Evolutionary conservation across 352 stramenopile genomes (phyloP), one percentile per base, ranked within the genome.

Genomic region (Peronosclerospora sorghi): DNA sequence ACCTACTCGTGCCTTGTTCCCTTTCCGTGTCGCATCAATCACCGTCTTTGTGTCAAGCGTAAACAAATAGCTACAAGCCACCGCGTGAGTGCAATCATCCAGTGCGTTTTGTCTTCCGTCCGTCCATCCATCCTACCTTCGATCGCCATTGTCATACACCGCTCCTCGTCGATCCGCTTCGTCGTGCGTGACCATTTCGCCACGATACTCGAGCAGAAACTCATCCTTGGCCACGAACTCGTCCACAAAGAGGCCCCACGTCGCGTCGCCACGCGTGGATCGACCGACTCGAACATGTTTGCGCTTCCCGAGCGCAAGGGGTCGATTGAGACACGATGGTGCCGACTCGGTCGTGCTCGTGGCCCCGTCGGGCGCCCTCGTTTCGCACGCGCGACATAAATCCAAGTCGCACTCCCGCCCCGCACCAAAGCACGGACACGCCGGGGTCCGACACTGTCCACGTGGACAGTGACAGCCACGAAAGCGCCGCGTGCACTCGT

Each of bases 131-230:
- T 36, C 26, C 28, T 55, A 78, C 67, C 73, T 90, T 35, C 75
- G 60, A 27, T 95, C 85, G 36, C 83, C 58, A 45, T 88, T 89
- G 59, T 95, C 85, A 51, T 96, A 95, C 14, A 96, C 74, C 8
- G 50, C 47, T 10, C 86, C 86, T 38, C 91, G 73, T 8, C 86
- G 65, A 61, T 97, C 87, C 8, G 87, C 84, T 48, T 96, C 93
- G 43, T 88, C 53, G 41, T 96, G 86, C 12, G 83, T 79, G 5
- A 97, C 80, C 60, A 95, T 75, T 45, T 98, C 94, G 18, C 94
- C 94, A 36, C 94, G 79, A 62, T 98, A 98, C 56, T 97, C 90
- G 48, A 88, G 74, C 26, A 98, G 72, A 51, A 96, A 97, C 46
- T 97, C 85, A 24, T 93, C 86, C 47, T 96, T 97, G 26, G 75